A percentile compares a stretch with the other conserved stretches of the same genome.
Evolutionary conservation across 192 early-diverging fungal genomes (phyloP).

Genomic region (Phycomyces nitens): DNA sequence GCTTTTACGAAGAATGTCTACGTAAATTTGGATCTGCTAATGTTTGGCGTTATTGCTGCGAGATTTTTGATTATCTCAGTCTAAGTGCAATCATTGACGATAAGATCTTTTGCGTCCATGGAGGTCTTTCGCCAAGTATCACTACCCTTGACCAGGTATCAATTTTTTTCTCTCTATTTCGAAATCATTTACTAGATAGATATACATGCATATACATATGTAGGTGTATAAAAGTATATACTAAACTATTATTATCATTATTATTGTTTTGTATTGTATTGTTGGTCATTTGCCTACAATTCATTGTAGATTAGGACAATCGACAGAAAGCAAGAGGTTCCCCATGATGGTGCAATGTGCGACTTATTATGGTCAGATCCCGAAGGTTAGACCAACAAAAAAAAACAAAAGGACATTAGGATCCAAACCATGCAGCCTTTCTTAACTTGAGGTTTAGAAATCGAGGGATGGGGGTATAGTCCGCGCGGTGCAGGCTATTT

Average conservation of each 20-base stretch:
- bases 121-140: conserved; percentile 89
- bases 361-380: conserved; percentile 98
- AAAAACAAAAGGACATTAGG: neutral
- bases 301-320: conserved; percentile 73
- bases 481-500: conserved; percentile 97
- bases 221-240: too few species aligned
- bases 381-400: conserved; percentile 72
- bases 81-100: conserved; percentile 93
- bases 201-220: too few species aligned
- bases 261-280: neutral
- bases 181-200: too few species aligned
- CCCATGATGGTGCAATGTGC: conserved; percentile 97
- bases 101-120: conserved; percentile 93
- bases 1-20: conserved; percentile 97
- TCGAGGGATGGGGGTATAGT: conserved; percentile 89
- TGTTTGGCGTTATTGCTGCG: conserved; percentile 97
- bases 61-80: conserved; percentile 95
- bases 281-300: conserved; percentile 6
- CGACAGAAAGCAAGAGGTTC: conserved; percentile 95
- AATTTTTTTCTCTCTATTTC: conserved; percentile 2
- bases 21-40: conserved; percentile 95
- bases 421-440: neutral
- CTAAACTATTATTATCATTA: too few species aligned
- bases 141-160: conserved; percentile 85
- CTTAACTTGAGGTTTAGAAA: conserved; percentile 54